Evolutionary conservation across 148 eudicot genomes (phyloP).

Genomic region (Tetragonia tetragonoides): DNA sequence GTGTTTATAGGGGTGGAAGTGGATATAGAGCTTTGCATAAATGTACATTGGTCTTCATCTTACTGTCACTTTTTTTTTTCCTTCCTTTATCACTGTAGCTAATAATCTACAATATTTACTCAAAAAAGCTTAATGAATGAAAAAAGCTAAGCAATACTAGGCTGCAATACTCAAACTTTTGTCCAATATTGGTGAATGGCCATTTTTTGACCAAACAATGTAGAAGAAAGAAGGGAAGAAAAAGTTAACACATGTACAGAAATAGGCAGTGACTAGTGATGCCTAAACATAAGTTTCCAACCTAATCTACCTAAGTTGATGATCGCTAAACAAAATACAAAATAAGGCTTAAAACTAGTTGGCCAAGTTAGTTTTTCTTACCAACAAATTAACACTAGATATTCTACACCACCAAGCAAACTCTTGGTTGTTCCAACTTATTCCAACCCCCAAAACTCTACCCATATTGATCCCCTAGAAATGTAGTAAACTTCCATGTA

Average conservation of each 20-base stretch:
- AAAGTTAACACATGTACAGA: background rate
- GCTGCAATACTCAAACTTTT: slow-evolving; percentile 8
- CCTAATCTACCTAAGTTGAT: slow-evolving; percentile 27
- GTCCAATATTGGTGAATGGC: slow-evolving; percentile 5
- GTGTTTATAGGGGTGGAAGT: no score
- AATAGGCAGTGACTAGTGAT: background rate
- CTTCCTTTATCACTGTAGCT: no score
- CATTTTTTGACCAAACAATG: slow-evolving; percentile 23
- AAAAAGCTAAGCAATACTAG: background rate
- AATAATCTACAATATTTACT: background rate
- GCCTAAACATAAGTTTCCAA: slow-evolving; percentile 8
- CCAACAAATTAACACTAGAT: slow-evolving; percentile 47
- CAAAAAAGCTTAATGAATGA: background rate
- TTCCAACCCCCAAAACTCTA: background rate
- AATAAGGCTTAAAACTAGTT: background rate
- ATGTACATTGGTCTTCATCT: no score
- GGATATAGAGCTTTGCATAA: no score
- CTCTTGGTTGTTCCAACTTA: slow-evolving; percentile 31
- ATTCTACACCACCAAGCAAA: slow-evolving; percentile 10
- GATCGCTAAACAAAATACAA: slow-evolving; percentile 18
- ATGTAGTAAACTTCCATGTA: slow-evolving; percentile 12
- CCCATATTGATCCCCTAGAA: background rate
- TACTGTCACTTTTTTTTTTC: no score
- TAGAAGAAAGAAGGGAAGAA: background rate
- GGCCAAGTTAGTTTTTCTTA: background rate